phyloP scores from a whole-genome alignment of 352 stramenopile genomes.

The Phytophthora litchii region DNA sequence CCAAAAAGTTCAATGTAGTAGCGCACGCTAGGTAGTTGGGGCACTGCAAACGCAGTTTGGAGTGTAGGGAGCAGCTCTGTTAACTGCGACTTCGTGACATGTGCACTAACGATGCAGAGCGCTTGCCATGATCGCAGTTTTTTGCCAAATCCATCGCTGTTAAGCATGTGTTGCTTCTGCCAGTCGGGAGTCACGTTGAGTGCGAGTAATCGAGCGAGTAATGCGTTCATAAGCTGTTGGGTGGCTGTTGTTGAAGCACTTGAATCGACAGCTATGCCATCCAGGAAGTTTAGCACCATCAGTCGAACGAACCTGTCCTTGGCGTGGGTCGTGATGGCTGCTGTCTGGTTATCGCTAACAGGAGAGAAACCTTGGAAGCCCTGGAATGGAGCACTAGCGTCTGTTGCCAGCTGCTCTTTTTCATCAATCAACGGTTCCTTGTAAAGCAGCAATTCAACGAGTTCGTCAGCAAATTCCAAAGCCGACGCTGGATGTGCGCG shows the following conservation, averaged over 20 bases:
- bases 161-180: slow-evolving; percentile 86
- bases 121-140: slow-evolving; percentile 83
- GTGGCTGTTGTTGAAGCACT: slow-evolving; percentile 11
- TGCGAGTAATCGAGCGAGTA: slow-evolving; percentile 49
- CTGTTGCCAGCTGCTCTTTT: slow-evolving; percentile 52
- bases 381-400: slow-evolving; percentile 24
- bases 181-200: slow-evolving; percentile 67
- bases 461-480: slow-evolving; percentile 63
- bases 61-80: slow-evolving; percentile 38
- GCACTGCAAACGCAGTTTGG: slow-evolving; percentile 56
- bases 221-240: slow-evolving; percentile 39
- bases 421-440: slow-evolving; percentile 79
- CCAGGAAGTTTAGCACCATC: slow-evolving; percentile 68
- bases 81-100: slow-evolving; percentile 41
- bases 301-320: slow-evolving; percentile 79
- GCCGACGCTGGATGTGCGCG: slow-evolving; percentile 53
- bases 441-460: slow-evolving; percentile 75
- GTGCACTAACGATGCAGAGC: slow-evolving; percentile 69
- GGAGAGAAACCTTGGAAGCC: slow-evolving; percentile 29
- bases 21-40: slow-evolving; percentile 69
- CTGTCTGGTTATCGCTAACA: slow-evolving; percentile 14
- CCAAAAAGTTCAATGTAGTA: slow-evolving; percentile 88
- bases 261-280: slow-evolving; percentile 50
- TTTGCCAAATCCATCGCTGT: slow-evolving; percentile 81
- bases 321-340: slow-evolving; percentile 33